Conservation (phyloP, 176 grass and related monocot genomes). For the Elaeis guineensis region DNA sequence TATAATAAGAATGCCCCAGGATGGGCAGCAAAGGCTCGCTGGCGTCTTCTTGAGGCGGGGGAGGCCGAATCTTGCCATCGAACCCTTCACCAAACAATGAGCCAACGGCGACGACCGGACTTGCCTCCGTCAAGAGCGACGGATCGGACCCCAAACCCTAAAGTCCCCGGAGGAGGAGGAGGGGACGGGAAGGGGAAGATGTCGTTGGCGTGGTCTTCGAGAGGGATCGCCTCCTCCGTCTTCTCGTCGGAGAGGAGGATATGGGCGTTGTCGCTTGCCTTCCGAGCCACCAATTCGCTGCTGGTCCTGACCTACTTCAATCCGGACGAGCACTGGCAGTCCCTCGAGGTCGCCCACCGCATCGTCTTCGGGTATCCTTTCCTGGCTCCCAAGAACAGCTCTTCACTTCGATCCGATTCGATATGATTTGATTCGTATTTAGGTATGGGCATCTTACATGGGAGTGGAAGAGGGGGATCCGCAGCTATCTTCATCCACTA, state of each 20-base stretch:
- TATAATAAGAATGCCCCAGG: too few relatives aligned
- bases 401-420: not conserved
- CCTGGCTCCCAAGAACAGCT: not conserved
- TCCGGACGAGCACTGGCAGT: constrained; percentile 92
- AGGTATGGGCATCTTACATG: constrained; percentile 92
- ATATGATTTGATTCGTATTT: not conserved
- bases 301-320: constrained; percentile 91
- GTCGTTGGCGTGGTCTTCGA: not conserved
- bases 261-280: constrained; percentile 41
- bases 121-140: constrained; percentile 18
- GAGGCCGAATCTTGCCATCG: too few relatives aligned
- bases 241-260: constrained; percentile 34
- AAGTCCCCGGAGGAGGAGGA: not conserved
- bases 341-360: constrained; percentile 90
- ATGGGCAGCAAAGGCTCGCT: too few relatives aligned
- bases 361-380: constrained; percentile 58
- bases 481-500: constrained; percentile 76
- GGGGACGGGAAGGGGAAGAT: not conserved
- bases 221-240: not conserved
- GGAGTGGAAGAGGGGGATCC: constrained; percentile 82
- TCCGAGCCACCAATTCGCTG: constrained; percentile 62
- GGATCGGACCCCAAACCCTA: not conserved
- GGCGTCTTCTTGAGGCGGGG: too few relatives aligned
- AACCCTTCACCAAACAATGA: too few relatives aligned
- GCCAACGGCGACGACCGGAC: too few relatives aligned